Percentiles rank a stretch among this genome's conserved stretches.
phyloP scores from a whole-genome alignment of 176 grass and related monocot genomes.

The Saccharum officinarum region DNA sequence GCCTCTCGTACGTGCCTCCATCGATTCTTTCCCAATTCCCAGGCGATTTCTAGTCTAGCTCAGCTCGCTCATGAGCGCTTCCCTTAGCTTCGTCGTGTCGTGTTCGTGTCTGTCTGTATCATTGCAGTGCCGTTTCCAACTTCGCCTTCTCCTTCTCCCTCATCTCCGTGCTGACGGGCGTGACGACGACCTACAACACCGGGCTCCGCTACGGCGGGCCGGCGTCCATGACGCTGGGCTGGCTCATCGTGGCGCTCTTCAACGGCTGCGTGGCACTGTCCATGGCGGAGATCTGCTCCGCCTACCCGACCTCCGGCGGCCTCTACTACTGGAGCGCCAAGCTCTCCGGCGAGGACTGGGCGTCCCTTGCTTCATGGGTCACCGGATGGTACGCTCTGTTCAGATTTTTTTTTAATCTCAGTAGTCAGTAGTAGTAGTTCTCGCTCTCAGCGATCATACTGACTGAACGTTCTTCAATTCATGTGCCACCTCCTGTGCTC shows the following conservation, averaged over 20 bases:
- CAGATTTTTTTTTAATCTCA: no score
- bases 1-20: no score
- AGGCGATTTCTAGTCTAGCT: no score
- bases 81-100: no score
- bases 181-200: slow-evolving; percentile 61
- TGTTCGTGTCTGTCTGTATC: no score
- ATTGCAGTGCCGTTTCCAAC: slow-evolving; percentile 43
- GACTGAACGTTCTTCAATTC: no score
- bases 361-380: slow-evolving; percentile 64
- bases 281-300: slow-evolving; percentile 83
- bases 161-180: slow-evolving; percentile 57
- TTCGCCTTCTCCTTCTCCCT: slow-evolving; percentile 63
- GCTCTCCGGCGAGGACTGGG: slow-evolving; percentile 73
- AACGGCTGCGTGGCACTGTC: slow-evolving; percentile 52
- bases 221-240: slow-evolving; percentile 55
- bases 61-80: no score
- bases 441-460: no score
- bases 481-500: no score
- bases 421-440: no score
- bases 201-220: slow-evolving; percentile 58
- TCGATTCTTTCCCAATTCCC: no score
- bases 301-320: slow-evolving; percentile 74
- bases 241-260: slow-evolving; percentile 46
- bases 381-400: slow-evolving; percentile 55
- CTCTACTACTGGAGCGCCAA: slow-evolving; percentile 90